A percentile compares a stretch with the other conserved stretches of the same genome.
phyloP scores from a whole-genome alignment of 108 stramenopile species.

The Skeletonema costatum region DNA sequence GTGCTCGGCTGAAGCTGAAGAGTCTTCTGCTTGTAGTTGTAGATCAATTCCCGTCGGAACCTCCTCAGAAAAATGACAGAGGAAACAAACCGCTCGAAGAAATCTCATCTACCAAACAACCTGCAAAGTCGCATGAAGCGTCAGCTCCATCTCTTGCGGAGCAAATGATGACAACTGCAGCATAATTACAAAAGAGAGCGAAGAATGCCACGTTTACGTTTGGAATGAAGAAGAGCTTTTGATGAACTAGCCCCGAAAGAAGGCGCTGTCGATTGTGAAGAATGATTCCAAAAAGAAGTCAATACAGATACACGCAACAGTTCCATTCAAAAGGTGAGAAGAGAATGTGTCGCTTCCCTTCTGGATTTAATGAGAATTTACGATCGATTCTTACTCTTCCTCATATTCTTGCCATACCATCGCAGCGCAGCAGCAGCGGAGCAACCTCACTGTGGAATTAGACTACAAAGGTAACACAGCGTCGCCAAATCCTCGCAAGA shows the following conservation, averaged over 20 bases:
- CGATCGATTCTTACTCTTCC: neutral
- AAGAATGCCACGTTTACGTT: constrained; percentile 37
- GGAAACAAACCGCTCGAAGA: neutral
- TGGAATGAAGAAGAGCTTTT: constrained; percentile 49
- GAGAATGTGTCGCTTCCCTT: neutral
- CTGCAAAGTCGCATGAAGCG: neutral
- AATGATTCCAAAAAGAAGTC: neutral
- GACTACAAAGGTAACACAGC: constrained; percentile 40
- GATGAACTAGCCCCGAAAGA: neutral
- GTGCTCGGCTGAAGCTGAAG: neutral
- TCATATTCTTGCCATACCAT: neutral
- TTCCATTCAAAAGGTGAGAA: constrained; percentile 1
- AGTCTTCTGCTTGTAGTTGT: neutral
- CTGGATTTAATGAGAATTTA: too few relatives aligned
- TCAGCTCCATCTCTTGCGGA: constrained; percentile 18
- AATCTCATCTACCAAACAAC: neutral
- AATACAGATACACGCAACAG: neutral
- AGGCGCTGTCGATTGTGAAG: constrained; percentile 7
- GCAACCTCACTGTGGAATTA: constrained; percentile 37
- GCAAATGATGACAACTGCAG: constrained; percentile 25
- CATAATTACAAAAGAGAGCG: constrained; percentile 15
- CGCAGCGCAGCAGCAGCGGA: constrained; percentile 13
- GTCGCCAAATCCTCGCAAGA: neutral
- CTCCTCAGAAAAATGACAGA: neutral
- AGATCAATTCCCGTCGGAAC: neutral